Conservation (phyloP, 2,329 filamentous ascomycete genomes). For the Neofusicoccum parvum region DNA sequence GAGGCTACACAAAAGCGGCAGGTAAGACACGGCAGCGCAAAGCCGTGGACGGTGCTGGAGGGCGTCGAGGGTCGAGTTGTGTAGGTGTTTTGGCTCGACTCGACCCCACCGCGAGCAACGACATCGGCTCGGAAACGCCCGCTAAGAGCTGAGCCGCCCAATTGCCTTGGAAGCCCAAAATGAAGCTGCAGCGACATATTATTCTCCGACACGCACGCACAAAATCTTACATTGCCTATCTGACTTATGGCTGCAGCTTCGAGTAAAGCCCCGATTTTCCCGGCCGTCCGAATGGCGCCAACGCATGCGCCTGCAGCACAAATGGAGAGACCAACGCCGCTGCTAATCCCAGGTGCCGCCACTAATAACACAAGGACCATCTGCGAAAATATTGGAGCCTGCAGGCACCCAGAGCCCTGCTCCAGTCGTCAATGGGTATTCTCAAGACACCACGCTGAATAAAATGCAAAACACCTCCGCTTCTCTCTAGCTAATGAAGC, state of each 20-base stretch:
- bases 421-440: conserved; percentile 18
- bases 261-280: neutral
- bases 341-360: neutral
- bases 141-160: neutral
- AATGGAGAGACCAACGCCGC: neutral
- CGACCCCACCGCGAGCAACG: too few relatives aligned
- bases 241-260: conserved; percentile 1
- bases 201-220: conserved; percentile 1
- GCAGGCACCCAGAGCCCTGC: conserved; percentile 18
- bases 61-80: neutral
- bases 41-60: neutral
- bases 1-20: neutral
- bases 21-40: neutral
- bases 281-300: conserved; percentile 8
- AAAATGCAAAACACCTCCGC: conserved; percentile 1
- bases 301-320: conserved; percentile 5
- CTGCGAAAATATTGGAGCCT: neutral
- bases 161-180: neutral
- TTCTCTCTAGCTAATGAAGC: conserved; percentile 80
- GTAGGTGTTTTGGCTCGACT: neutral
- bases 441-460: conserved; percentile 13
- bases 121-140: too few relatives aligned
- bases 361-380: conserved; percentile 8
- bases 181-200: neutral
- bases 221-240: conserved; percentile 2